Conservation (phyloP, 345 rosid genomes). For the Eucalyptus tenuipes region DNA sequence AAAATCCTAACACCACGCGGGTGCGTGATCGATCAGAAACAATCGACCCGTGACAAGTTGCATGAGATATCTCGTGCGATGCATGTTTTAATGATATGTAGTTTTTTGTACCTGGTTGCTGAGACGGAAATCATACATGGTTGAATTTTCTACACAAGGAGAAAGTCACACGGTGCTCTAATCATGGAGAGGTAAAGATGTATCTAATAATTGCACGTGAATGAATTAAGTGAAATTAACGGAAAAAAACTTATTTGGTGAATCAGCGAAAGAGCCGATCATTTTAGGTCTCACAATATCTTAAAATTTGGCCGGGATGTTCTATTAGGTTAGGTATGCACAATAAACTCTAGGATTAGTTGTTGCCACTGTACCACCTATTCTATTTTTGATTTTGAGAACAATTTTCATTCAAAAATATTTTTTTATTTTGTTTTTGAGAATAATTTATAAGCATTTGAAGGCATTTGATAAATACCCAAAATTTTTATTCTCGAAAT, state of each 20-base stretch:
- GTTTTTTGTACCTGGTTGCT: background rate
- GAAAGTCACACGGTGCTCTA: background rate
- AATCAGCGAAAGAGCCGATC: background rate
- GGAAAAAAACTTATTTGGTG: background rate
- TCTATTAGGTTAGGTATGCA: background rate
- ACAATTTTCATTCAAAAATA: no score
- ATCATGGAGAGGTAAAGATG: background rate
- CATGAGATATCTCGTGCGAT: background rate
- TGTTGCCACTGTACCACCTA: background rate
- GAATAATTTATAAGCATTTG: no score
- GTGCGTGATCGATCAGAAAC: no score
- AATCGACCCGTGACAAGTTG: rapidly evolving
- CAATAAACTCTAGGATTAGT: background rate
- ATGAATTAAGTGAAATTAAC: background rate
- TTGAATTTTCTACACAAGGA: background rate
- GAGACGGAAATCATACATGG: background rate
- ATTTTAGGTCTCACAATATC: background rate
- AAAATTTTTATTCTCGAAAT: no score
- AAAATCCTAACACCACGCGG: rapidly evolving
- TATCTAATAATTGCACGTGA: background rate
- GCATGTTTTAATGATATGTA: background rate
- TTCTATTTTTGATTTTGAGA: rapidly evolving
- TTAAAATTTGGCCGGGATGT: background rate
- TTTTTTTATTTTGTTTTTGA: no score
- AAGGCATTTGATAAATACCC: no score